A percentile compares a stretch with the other conserved stretches of the same genome.
These are phyloP conservation scores for Metarhizium guizhouense DNA, from an alignment of 2,329 filamentous ascomycete species.

Conservation along the genomic window DNA sequence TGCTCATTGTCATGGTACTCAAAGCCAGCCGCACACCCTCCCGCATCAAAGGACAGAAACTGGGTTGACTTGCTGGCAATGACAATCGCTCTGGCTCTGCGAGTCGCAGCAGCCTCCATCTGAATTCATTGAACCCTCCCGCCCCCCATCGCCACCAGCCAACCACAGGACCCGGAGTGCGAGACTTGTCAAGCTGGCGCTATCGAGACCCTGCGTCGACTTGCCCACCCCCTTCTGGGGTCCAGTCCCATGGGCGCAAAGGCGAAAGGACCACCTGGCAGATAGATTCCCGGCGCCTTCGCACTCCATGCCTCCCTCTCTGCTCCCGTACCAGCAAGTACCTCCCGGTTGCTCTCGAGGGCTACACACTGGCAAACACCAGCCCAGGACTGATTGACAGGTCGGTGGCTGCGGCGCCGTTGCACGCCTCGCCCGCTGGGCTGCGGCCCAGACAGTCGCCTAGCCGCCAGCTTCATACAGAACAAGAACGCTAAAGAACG, in stretches of 20 bases:
- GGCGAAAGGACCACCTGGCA: no score
- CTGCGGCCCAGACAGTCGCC: conserved; percentile 4
- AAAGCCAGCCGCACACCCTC: neutral
- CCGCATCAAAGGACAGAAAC: neutral
- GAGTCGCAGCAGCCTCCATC: neutral
- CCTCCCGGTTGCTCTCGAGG: neutral
- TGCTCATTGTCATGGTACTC: no score
- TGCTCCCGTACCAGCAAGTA: neutral
- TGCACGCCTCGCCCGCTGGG: conserved; percentile 8
- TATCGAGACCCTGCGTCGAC: conserved; percentile 3
- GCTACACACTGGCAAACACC: neutral
- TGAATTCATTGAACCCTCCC: conserved; percentile 1
- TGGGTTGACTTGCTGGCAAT: neutral
- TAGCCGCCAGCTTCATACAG: neutral
- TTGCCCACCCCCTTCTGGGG: neutral
- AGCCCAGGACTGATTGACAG: conserved; percentile 3
- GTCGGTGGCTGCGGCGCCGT: conserved; percentile 8
- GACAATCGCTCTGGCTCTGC: neutral
- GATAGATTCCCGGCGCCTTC: neutral
- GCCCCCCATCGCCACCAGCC: neutral
- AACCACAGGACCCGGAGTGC: neutral
- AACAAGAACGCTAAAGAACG: conserved; percentile 2
- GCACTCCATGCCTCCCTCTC: neutral
- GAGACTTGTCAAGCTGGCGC: neutral
- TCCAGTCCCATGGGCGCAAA: neutral